A percentile compares a stretch with the other conserved stretches of the same genome.
phyloP scores from a whole-genome alignment of 2,329 filamentous ascomycete genomes.

The Penicillium hesseltinei region DNA sequence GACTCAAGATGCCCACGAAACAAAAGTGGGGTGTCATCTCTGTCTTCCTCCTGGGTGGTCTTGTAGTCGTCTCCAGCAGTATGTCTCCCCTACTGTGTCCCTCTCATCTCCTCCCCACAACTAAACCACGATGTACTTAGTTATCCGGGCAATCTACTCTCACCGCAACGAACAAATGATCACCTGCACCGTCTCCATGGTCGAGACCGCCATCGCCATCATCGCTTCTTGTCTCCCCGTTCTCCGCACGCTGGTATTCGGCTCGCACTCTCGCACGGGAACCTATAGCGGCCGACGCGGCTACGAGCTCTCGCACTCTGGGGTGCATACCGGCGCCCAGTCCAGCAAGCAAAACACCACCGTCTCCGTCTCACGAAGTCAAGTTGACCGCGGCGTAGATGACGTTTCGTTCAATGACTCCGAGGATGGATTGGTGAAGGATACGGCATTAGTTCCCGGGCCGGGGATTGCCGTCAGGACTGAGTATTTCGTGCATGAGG shows the following conservation, averaged over 20 bases:
- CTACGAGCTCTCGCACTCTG: slow-evolving; percentile 21
- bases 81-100: background rate
- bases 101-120: background rate
- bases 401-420: slow-evolving; percentile 19
- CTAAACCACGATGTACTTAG: slow-evolving; percentile 5
- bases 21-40: background rate
- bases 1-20: background rate
- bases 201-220: slow-evolving; percentile 23
- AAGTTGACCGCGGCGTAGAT: slow-evolving; percentile 1
- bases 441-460: background rate
- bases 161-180: slow-evolving; percentile 23
- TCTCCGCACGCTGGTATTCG: slow-evolving; percentile 26
- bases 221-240: slow-evolving; percentile 21
- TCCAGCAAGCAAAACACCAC: slow-evolving; percentile 7
- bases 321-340: background rate
- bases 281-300: slow-evolving; percentile 20
- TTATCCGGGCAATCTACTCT: slow-evolving; percentile 25
- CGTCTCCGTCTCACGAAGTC: slow-evolving; percentile 12
- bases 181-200: slow-evolving; percentile 26
- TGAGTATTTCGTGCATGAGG: slow-evolving; percentile 14
- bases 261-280: slow-evolving; percentile 20
- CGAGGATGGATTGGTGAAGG: slow-evolving; percentile 20
- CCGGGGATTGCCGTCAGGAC: slow-evolving; percentile 20
- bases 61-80: slow-evolving; percentile 17
- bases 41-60: background rate